Evolutionary conservation across 805 yeast species (phyloP).

Genomic region (Gaillardinia entomophila): DNA sequence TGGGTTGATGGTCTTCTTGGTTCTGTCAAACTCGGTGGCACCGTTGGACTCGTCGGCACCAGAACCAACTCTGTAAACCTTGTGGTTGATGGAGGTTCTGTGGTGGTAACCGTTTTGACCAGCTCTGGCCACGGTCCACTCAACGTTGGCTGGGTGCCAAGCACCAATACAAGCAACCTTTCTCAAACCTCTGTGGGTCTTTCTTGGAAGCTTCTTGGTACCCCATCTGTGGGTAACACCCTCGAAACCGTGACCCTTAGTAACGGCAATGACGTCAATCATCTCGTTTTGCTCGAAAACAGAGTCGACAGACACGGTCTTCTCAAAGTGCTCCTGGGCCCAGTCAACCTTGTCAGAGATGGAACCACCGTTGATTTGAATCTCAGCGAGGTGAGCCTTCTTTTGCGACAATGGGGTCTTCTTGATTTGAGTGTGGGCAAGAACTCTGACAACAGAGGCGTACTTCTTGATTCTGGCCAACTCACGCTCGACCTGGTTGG

Average conservation of each 20-base stretch:
- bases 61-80: constrained; percentile 98
- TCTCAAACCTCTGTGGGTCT: constrained; percentile 99
- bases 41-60: constrained; percentile 92
- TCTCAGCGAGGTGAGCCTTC: constrained; percentile 99
- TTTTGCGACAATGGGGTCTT: constrained; percentile 98
- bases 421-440: constrained; percentile 99
- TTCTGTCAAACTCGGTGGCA: constrained; percentile 98
- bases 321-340: constrained; percentile 99
- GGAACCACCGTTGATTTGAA: constrained; percentile 99
- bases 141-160: constrained; percentile 99
- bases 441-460: constrained; percentile 97
- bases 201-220: constrained; percentile 99
- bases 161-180: constrained; percentile 99
- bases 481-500: constrained; percentile 87
- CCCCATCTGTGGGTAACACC: constrained; percentile 99
- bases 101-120: constrained; percentile 99
- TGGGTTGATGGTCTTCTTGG: constrained; percentile 99
- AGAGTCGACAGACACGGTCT: constrained; percentile 91
- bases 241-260: constrained; percentile 99
- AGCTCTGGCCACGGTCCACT: constrained; percentile 99
- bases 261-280: constrained; percentile 97
- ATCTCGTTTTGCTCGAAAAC: constrained; percentile 98
- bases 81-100: constrained; percentile 99
- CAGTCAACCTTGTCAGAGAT: constrained; percentile 94
- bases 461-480: constrained; percentile 98